phyloP scores from a whole-genome alignment of 1,284 basidiomycete species.

The Inonotus hispidus region DNA sequence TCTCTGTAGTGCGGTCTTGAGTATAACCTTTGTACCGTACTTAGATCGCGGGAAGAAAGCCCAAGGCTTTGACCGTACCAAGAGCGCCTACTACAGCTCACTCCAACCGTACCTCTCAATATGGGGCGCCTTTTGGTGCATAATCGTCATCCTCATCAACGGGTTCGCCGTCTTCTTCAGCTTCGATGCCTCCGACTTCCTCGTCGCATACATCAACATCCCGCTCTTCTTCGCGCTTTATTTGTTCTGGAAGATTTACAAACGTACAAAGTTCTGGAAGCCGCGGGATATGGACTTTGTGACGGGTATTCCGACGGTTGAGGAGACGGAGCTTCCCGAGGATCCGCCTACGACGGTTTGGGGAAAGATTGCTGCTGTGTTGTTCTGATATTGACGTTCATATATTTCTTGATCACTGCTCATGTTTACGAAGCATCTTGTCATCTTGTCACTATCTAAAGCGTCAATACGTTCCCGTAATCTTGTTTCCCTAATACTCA shows the following conservation, averaged over 20 bases:
- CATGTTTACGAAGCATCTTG: neutral
- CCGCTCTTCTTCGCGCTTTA: conserved; percentile 48
- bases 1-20: no score
- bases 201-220: conserved; percentile 53
- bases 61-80: conserved; percentile 52
- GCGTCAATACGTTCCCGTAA: no score
- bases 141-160: conserved; percentile 41
- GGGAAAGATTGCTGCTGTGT: conserved; percentile 32
- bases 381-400: conserved; percentile 31
- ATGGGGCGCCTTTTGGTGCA: conserved; percentile 36
- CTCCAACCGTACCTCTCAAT: conserved; percentile 35
- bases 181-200: conserved; percentile 57
- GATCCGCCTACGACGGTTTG: conserved; percentile 35
- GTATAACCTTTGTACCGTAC: no score
- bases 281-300: conserved; percentile 56
- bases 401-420: neutral
- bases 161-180: conserved; percentile 56
- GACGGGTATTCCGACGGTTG: conserved; percentile 53
- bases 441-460: neutral
- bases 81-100: conserved; percentile 50
- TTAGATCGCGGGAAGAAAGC: conserved; percentile 46
- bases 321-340: conserved; percentile 49
- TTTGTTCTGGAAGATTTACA: conserved; percentile 50
- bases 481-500: no score
- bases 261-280: conserved; percentile 46